Evolutionary conservation across 2,329 filamentous ascomycete species (phyloP).

Genomic region (Fusarium ambrosium): DNA sequence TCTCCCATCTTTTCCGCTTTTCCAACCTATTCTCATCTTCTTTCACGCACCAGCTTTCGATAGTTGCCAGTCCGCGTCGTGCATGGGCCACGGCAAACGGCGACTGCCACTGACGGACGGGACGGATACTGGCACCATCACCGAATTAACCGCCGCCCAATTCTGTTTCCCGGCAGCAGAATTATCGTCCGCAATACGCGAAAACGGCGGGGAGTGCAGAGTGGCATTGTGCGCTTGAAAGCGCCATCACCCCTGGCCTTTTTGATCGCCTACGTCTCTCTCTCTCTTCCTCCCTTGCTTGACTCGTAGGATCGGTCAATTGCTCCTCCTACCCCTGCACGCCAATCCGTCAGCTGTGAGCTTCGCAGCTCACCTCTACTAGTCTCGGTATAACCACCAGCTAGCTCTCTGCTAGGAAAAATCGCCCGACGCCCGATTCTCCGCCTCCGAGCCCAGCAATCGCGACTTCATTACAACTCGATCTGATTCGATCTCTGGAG

Average conservation of each 20-base stretch:
- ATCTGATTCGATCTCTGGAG: conserved; percentile 7
- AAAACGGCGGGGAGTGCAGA: background rate
- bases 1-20: background rate
- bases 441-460: conserved; percentile 2
- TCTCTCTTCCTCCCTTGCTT: conserved; percentile 2
- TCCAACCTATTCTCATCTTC: conserved; percentile 16
- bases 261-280: background rate
- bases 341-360: conserved; percentile 19
- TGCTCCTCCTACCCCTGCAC: conserved; percentile 21
- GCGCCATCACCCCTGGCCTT: conserved; percentile 9
- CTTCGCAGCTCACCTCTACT: conserved; percentile 24
- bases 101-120: conserved; percentile 13
- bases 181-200: background rate
- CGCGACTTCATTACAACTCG: conserved; percentile 13
- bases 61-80: conserved; percentile 19
- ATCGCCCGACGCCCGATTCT: conserved; percentile 7
- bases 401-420: conserved; percentile 19
- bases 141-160: conserved; percentile 22
- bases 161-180: background rate
- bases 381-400: conserved; percentile 17
- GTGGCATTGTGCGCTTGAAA: conserved; percentile 13
- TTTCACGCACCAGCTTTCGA: conserved; percentile 8
- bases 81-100: conserved; percentile 30
- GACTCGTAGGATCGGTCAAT: conserved; percentile 21
- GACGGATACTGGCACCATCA: conserved; percentile 20